Conservation (phyloP, 2,329 filamentous ascomycete genomes). For the Fusarium guadeloupense region DNA sequence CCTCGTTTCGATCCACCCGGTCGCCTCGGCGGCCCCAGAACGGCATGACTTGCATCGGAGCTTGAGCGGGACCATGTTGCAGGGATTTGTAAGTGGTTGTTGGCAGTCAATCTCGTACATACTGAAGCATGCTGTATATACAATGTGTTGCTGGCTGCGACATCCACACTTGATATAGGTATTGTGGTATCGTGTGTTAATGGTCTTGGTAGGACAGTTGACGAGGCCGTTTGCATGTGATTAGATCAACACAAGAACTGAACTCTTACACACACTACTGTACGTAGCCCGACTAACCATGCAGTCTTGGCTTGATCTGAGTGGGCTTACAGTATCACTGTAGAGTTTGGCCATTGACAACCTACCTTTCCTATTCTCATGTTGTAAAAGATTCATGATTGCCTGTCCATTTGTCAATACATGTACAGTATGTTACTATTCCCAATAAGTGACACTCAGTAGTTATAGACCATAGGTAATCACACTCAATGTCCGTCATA, state of each 20-base stretch:
- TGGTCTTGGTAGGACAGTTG: no score
- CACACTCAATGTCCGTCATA: no score
- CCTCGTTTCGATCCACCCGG: conserved; percentile 30
- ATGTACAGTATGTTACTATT: no score
- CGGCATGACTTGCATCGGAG: conserved; percentile 5
- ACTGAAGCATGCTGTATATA: neutral
- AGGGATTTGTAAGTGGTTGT: neutral
- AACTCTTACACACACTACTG: no score
- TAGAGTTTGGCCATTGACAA: neutral
- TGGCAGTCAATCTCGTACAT: neutral
- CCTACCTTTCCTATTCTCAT: neutral
- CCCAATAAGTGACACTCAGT: no score
- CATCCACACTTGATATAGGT: neutral
- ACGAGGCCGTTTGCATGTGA: no score
- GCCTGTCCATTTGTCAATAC: no score
- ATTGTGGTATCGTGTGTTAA: no score
- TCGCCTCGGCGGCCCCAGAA: conserved; percentile 9
- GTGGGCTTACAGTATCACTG: neutral
- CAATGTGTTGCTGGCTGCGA: neutral
- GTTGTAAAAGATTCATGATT: no score
- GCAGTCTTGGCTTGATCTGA: neutral
- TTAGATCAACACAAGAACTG: no score
- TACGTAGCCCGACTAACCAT: neutral
- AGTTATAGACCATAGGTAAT: no score
- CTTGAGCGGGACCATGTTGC: conserved; percentile 2